phyloP scores from a whole-genome alignment of 768 basidiomycete genomes.

The Hygrophorus russula region DNA sequence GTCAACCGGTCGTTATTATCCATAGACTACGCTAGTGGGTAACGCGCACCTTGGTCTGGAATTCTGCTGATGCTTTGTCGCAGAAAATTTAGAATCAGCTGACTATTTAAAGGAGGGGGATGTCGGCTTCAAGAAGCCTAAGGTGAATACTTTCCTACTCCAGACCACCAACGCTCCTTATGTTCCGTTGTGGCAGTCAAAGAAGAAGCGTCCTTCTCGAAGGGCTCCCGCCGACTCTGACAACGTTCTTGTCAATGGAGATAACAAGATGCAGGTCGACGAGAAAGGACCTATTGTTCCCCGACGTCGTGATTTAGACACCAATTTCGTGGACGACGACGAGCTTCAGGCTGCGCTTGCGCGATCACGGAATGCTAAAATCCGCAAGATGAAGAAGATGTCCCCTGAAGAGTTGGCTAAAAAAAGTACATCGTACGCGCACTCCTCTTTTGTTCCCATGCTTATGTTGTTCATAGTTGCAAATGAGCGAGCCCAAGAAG shows the following conservation, averaged over 20 bases:
- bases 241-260: constrained; percentile 18
- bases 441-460: constrained; percentile 2
- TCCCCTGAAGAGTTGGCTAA: constrained; percentile 76
- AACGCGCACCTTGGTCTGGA: neutral
- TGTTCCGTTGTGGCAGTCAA: constrained; percentile 42
- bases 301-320: constrained; percentile 62
- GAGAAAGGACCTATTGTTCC: constrained; percentile 49
- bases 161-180: constrained; percentile 6
- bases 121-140: constrained; percentile 89
- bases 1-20: constrained; percentile 75
- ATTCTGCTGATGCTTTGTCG: constrained; percentile 10
- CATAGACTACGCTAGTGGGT: constrained; percentile 86
- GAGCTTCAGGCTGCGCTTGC: constrained; percentile 92
- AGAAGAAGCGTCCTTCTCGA: constrained; percentile 81
- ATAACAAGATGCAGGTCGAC: constrained; percentile 74
- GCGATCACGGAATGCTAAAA: constrained; percentile 70
- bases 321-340: constrained; percentile 96
- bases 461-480: constrained; percentile 37
- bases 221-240: constrained; percentile 49
- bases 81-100: constrained; percentile 76
- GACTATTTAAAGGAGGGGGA: constrained; percentile 92
- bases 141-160: constrained; percentile 33
- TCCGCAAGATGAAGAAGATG: constrained; percentile 64
- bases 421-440: constrained; percentile 40
- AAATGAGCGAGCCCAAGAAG: constrained; percentile 46